These are phyloP conservation scores for Atkinsonella texensis DNA, from an alignment of 2,329 filamentous ascomycete species.

Conservation along the genomic window DNA sequence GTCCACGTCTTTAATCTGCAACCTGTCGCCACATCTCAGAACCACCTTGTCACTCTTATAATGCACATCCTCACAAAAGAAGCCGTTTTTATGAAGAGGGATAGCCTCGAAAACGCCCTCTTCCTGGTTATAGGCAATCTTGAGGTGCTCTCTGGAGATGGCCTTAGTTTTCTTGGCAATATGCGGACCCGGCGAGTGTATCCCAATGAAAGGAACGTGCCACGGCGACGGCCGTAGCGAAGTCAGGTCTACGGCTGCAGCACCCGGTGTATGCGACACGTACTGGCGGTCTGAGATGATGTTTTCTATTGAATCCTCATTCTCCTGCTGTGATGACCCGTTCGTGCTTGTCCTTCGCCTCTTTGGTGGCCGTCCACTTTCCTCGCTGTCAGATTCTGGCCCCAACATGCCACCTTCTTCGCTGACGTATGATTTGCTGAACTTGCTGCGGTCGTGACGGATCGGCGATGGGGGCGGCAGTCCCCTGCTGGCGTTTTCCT, in stretches of 20 bases:
- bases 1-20: constrained; percentile 60
- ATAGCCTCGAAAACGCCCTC: constrained; percentile 53
- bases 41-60: constrained; percentile 43
- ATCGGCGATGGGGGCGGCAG: constrained; percentile 40
- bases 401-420: constrained; percentile 59
- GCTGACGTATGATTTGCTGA: constrained; percentile 54
- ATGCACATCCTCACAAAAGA: constrained; percentile 52
- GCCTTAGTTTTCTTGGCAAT: constrained; percentile 53
- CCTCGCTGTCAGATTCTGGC: constrained; percentile 46
- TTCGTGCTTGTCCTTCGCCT: constrained; percentile 34
- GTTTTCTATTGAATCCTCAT: constrained; percentile 31
- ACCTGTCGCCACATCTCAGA: constrained; percentile 50
- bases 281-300: constrained; percentile 47
- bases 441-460: constrained; percentile 39
- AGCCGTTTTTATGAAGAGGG: constrained; percentile 51
- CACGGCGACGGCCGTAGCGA: constrained; percentile 48
- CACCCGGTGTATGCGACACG: constrained; percentile 46
- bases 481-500: constrained; percentile 35
- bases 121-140: constrained; percentile 56
- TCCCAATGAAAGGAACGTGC: constrained; percentile 54
- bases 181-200: constrained; percentile 55
- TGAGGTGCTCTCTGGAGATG: constrained; percentile 63
- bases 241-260: constrained; percentile 46
- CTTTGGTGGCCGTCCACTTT: constrained; percentile 32
- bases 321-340: constrained; percentile 29